Conservation (phyloP, 257 asterid species). For the Penstemon davidsonii region DNA sequence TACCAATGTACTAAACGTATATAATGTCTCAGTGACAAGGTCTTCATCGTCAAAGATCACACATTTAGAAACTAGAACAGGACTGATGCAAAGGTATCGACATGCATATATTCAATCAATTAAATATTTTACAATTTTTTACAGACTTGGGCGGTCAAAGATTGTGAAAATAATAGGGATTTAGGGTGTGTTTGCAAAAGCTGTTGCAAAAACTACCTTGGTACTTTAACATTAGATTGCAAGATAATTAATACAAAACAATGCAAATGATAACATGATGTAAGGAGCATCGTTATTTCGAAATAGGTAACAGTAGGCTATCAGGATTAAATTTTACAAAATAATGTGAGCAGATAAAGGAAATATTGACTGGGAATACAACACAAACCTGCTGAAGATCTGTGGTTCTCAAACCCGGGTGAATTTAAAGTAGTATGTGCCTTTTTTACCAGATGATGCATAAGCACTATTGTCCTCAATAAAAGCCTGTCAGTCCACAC, state of each 20-base stretch:
- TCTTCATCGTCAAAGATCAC: background rate
- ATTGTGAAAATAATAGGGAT: no score
- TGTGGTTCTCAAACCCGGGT: conserved; percentile 77
- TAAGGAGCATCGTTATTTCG: background rate
- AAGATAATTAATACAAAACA: background rate
- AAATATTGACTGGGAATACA: conserved; percentile 1
- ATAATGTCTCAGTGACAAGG: no score
- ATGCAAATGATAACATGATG: background rate
- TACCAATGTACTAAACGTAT: no score
- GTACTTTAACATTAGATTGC: background rate
- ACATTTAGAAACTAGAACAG: no score
- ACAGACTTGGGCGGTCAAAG: no score
- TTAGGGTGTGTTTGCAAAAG: no score
- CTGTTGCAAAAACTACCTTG: no score
- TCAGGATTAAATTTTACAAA: background rate
- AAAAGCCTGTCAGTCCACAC: conserved; percentile 45
- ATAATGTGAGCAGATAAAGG: no score
- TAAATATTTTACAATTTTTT: background rate
- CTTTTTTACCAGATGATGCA: conserved; percentile 62
- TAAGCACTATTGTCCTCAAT: conserved; percentile 75
- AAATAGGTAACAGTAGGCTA: background rate
- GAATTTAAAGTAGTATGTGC: conserved; percentile 77
- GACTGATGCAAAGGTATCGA: background rate
- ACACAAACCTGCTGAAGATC: conserved; percentile 76
- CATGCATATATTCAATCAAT: background rate